Conservation (phyloP, 371 early-diverging fungal species). For the Mortierella sp. region DNA sequence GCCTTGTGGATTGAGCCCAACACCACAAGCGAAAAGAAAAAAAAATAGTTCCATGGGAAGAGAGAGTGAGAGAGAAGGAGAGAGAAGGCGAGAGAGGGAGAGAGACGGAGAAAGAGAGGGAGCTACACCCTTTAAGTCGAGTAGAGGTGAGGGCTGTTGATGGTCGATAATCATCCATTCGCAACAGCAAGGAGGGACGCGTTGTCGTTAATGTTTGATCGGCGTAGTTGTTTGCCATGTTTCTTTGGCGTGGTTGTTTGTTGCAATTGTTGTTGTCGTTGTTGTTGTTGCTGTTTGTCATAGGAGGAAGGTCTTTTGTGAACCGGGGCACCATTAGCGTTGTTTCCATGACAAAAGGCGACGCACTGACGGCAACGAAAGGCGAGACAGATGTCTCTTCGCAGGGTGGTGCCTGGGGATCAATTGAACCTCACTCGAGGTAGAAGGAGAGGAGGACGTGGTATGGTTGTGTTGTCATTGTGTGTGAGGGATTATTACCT, state of each 20-base stretch:
- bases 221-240: neutral
- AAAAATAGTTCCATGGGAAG: neutral
- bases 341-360: neutral
- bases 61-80: neutral
- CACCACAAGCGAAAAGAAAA: neutral
- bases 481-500: conserved; percentile 16
- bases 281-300: neutral
- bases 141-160: too few species aligned
- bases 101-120: neutral
- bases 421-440: neutral
- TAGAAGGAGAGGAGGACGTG: too few species aligned
- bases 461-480: too few species aligned
- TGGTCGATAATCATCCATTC: too few species aligned
- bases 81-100: neutral
- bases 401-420: neutral
- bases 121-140: too few species aligned
- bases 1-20: neutral
- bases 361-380: conserved; percentile 2
- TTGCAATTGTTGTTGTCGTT: neutral
- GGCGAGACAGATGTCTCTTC: neutral
- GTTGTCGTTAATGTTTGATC: neutral
- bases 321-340: neutral
- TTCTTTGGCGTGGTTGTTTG: too few species aligned
- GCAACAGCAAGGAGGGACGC: neutral
- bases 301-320: neutral